Evolutionary conservation across 129 eudicot genomes (phyloP), one percentile per base, ranked within the genome.

Genomic region (Heracleum sosnowskyi): DNA sequence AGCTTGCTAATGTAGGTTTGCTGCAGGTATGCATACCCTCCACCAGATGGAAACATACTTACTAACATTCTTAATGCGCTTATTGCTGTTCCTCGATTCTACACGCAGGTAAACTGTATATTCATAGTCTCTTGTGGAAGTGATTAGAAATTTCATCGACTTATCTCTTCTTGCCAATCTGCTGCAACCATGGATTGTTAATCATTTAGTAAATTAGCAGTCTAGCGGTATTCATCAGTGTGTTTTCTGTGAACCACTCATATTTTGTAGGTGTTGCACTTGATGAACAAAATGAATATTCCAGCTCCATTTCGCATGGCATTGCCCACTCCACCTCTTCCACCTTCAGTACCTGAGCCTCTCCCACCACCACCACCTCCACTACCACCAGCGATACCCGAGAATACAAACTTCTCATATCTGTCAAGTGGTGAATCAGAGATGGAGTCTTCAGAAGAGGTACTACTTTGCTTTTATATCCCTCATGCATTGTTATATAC

Each of bases 281-380:
- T 96, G 89, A 96, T 96, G 99, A 96, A 96, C 85, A 96, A 96
- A 84, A 90, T 96, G 99, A 96, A 96, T 86, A 96, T 96, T 79
- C 99, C 97, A 20, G 99, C 99, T 81, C 97, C 97, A 81, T 96
- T 92, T 73, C 96, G 96, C 74, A 87, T 87, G 80, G 99, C 99
- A 70, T 85, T 95, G 62, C 97, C 95, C n/a, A 95, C 96, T 79
- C 99, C 97, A 75, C 97, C 99, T 60, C 88, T 95, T 64, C 97
- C 97, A 79, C 85, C 88, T 69, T 82, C 93, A 79, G 85, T 83
- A 46, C 86, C 96, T 44, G 90, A 84, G 79, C 90, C 90, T 13
- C 85, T 88, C 63, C 92, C 90, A 3, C 88, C 68, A n/a, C 68
- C 66, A 24, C 66, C 68, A 60, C 82, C 83, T 9, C 79, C 77